A percentile compares a stretch with the other conserved stretches of the same genome.
phyloP scores from a whole-genome alignment of 192 early-diverging fungal species.

The Coemansia sp. region DNA sequence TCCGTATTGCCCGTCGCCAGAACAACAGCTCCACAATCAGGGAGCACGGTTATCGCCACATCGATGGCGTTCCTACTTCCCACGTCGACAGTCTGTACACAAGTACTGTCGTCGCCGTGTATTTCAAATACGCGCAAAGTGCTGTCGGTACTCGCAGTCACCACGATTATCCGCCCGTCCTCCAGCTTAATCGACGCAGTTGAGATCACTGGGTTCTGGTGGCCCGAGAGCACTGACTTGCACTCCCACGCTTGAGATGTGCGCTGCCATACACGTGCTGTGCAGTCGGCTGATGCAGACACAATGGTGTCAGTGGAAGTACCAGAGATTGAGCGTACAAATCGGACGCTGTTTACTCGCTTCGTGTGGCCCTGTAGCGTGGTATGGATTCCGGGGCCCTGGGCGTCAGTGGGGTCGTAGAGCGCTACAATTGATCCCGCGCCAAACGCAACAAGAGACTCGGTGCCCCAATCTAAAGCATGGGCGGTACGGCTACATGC shows the following conservation, averaged over 20 bases:
- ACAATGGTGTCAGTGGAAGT: slow-evolving; percentile 64
- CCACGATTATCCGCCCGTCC: slow-evolving; percentile 12
- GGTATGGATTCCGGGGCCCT: slow-evolving; percentile 51
- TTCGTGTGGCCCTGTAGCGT: slow-evolving; percentile 76
- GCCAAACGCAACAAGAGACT: slow-evolving; percentile 64
- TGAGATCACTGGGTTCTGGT: slow-evolving; percentile 66
- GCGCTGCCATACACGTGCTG: slow-evolving; percentile 73
- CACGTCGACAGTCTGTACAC: slow-evolving; percentile 70
- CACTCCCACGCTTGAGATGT: slow-evolving; percentile 57
- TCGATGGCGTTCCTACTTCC: slow-evolving; percentile 69
- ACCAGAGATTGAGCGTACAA: slow-evolving; percentile 58
- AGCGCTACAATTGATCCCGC: slow-evolving; percentile 70
- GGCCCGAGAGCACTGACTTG: slow-evolving; percentile 68
- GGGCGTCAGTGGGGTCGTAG: slow-evolving; percentile 64
- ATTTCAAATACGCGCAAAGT: slow-evolving; percentile 34
- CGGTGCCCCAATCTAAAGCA: slow-evolving; percentile 28
- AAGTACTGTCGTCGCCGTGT: slow-evolving; percentile 40
- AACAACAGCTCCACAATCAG: slow-evolving; percentile 57
- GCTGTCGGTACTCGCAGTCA: slow-evolving; percentile 28
- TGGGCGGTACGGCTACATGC: slow-evolving; percentile 51
- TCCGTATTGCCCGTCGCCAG: slow-evolving; percentile 88
- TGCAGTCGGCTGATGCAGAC: slow-evolving; percentile 79
- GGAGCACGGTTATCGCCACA: slow-evolving; percentile 69
- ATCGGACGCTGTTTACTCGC: slow-evolving; percentile 77
- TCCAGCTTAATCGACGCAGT: slow-evolving; percentile 44